Percentiles rank a stretch among this genome's conserved stretches.
phyloP scores from a whole-genome alignment of 108 stramenopile species.

The Discostella stelligeroides region DNA sequence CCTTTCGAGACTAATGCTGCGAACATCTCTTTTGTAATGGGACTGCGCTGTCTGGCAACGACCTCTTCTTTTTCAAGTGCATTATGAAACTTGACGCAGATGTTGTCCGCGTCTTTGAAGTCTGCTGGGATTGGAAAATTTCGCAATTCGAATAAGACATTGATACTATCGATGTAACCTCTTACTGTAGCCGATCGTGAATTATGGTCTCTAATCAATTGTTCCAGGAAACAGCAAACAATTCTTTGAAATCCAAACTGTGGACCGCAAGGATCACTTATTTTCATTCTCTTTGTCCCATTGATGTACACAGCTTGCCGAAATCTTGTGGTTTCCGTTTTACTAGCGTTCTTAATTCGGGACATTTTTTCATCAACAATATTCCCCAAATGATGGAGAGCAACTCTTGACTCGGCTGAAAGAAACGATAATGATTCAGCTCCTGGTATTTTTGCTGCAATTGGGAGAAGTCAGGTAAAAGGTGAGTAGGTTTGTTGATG shows the following conservation, averaged over 20 bases:
- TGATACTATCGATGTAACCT: not conserved
- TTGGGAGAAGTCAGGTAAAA: constrained; percentile 14
- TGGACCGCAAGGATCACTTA: not conserved
- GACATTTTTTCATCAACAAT: constrained; percentile 9
- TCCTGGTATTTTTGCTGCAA: constrained; percentile 20
- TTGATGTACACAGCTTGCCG: constrained; percentile 25
- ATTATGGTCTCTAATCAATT: constrained; percentile 1
- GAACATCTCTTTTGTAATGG: constrained; percentile 3
- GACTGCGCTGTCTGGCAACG: constrained; percentile 11
- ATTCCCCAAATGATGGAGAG: constrained; percentile 14
- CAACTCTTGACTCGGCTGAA: constrained; percentile 19
- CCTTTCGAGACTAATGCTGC: not conserved
- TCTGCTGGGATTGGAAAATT: not conserved
- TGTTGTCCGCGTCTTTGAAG: not conserved
- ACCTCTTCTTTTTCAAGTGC: constrained; percentile 8
- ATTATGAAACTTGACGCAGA: not conserved
- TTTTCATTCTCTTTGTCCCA: not conserved
- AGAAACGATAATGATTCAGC: no score
- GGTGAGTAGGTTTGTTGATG: not conserved
- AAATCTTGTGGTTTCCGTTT: constrained; percentile 13
- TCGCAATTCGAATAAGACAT: constrained; percentile 4
- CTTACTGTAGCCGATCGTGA: not conserved
- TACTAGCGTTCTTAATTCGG: constrained; percentile 2
- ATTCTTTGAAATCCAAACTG: not conserved
- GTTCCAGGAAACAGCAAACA: not conserved